These are phyloP conservation scores for Lactarius evosmus DNA, from an alignment of 768 basidiomycete genomes.

Conservation along the genomic window DNA sequence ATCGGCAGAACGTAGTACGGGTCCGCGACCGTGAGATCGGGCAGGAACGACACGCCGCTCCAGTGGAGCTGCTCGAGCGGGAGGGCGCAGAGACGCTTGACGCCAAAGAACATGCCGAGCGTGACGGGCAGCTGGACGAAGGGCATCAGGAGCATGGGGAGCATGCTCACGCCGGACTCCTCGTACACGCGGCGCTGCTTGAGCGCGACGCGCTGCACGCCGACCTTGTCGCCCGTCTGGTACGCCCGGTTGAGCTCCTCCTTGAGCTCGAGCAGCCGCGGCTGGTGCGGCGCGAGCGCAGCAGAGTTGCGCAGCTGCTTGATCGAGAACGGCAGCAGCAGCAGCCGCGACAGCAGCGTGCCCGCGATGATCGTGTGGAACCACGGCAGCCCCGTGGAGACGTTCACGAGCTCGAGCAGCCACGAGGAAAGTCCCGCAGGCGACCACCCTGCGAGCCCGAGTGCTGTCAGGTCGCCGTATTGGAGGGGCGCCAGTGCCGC, in stretches of 20 bases:
- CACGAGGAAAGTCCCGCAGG: conserved; percentile 63
- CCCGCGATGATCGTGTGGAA: conserved; percentile 75
- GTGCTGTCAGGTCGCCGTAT: conserved; percentile 66
- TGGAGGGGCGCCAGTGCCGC: conserved; percentile 48
- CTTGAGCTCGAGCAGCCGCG: conserved; percentile 53
- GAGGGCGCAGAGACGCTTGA: conserved; percentile 65
- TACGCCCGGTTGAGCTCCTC: conserved; percentile 42
- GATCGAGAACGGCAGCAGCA: conserved; percentile 60
- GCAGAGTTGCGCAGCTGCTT: conserved; percentile 55
- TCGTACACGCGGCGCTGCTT: conserved; percentile 53
- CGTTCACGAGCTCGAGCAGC: conserved; percentile 66
- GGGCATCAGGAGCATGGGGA: conserved; percentile 50
- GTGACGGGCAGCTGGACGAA: conserved; percentile 74
- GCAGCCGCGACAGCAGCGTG: conserved; percentile 56
- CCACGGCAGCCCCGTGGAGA: conserved; percentile 73
- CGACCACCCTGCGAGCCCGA: conserved; percentile 61
- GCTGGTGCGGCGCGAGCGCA: conserved; percentile 56
- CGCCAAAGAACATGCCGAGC: conserved; percentile 78
- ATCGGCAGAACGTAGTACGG: conserved; percentile 74
- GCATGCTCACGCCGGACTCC: conserved; percentile 62
- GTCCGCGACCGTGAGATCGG: conserved; percentile 75
- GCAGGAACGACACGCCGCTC: conserved; percentile 71
- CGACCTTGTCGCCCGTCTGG: conserved; percentile 38
- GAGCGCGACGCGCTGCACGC: conserved; percentile 43
- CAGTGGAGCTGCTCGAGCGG: conserved; percentile 72